Evolutionary conservation across 2,329 filamentous ascomycete species (phyloP).

Genomic region (Calonectria naviculata): DNA sequence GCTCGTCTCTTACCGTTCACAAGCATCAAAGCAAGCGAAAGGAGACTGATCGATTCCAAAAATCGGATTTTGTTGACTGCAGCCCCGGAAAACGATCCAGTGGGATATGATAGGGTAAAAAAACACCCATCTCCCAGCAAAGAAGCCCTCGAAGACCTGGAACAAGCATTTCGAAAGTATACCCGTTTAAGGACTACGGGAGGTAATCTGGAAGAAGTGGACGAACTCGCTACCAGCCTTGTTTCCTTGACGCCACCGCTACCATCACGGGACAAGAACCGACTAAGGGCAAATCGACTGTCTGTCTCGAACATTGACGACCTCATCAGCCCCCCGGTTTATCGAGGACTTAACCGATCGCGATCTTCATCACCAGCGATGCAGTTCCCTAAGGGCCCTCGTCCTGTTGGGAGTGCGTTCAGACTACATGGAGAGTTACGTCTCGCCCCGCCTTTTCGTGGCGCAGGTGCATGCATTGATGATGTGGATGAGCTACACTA

Average conservation of each 20-base stretch:
- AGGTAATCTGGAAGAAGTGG: slow-evolving; percentile 31
- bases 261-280: slow-evolving; percentile 44
- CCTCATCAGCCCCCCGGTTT: slow-evolving; percentile 1
- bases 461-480: slow-evolving; percentile 33
- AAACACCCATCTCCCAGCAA: slow-evolving; percentile 60
- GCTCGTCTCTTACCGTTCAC: background rate
- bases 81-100: background rate
- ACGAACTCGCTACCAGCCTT: slow-evolving; percentile 44
- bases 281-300: slow-evolving; percentile 25
- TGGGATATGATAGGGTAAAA: slow-evolving; percentile 43
- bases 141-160: slow-evolving; percentile 51
- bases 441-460: slow-evolving; percentile 39
- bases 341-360: slow-evolving; percentile 20
- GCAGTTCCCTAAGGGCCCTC: slow-evolving; percentile 7
- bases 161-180: slow-evolving; percentile 48
- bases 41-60: slow-evolving; percentile 14
- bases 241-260: slow-evolving; percentile 26
- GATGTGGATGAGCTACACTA: slow-evolving; percentile 51
- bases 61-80: background rate
- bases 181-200: slow-evolving; percentile 32
- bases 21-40: background rate
- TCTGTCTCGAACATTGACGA: slow-evolving; percentile 30
- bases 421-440: slow-evolving; percentile 39
- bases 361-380: slow-evolving; percentile 29
- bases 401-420: slow-evolving; percentile 27